Evolutionary conservation across 2,329 filamentous ascomycete species (phyloP).

Genomic region (Ophiostoma sp.): DNA sequence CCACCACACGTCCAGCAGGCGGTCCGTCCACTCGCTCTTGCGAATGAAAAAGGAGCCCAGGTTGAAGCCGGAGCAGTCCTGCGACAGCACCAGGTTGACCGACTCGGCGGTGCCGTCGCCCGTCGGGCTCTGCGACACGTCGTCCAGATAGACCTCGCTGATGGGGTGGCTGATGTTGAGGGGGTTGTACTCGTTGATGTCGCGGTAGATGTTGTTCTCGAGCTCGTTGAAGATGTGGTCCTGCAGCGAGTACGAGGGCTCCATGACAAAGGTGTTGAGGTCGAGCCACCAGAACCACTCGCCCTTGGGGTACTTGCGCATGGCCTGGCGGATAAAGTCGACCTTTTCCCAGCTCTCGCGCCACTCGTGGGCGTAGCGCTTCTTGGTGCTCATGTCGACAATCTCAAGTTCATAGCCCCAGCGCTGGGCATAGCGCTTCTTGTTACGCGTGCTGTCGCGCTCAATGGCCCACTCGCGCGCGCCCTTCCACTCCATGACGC

Average conservation of each 20-base stretch:
- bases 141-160: slow-evolving; percentile 68
- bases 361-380: slow-evolving; percentile 98
- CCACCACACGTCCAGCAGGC: slow-evolving; percentile 95
- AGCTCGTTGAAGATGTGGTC: slow-evolving; percentile 83
- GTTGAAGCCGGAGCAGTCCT: slow-evolving; percentile 95
- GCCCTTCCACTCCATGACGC: slow-evolving; percentile 99
- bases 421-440: slow-evolving; percentile 74
- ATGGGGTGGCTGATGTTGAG: slow-evolving; percentile 87
- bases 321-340: slow-evolving; percentile 79
- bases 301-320: slow-evolving; percentile 90
- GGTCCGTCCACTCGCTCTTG: slow-evolving; percentile 82
- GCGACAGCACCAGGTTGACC: slow-evolving; percentile 80
- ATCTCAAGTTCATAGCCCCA: slow-evolving; percentile 97
- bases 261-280: slow-evolving; percentile 97
- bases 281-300: slow-evolving; percentile 99
- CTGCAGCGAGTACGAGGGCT: slow-evolving; percentile 84
- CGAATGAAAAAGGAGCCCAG: slow-evolving; percentile 90
- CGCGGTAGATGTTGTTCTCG: slow-evolving; percentile 71
- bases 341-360: slow-evolving; percentile 99
- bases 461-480: slow-evolving; percentile 97
- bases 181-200: slow-evolving; percentile 95
- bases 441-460: slow-evolving; percentile 91
- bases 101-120: slow-evolving; percentile 75
- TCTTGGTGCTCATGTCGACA: slow-evolving; percentile 98
- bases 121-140: slow-evolving; percentile 61